A percentile compares a stretch with the other conserved stretches of the same genome.
phyloP scores from a whole-genome alignment of 257 asterid species.

The Nicotiana tomentosiformis region DNA sequence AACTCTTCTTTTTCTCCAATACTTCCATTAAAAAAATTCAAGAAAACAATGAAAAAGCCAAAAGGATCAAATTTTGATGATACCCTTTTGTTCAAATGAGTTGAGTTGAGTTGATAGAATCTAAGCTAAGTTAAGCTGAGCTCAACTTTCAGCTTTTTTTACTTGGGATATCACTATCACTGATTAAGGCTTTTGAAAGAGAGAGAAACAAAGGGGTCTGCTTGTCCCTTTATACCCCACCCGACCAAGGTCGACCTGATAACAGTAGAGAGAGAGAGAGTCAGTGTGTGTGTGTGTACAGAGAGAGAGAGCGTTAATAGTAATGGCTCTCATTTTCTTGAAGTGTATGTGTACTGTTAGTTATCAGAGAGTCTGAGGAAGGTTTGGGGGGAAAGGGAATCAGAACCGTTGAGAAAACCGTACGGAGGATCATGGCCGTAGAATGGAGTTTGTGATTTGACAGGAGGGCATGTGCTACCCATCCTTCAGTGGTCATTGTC shows the following conservation, averaged over 20 bases:
- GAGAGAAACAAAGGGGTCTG: conserved; percentile 11
- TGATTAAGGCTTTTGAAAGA: conserved; percentile 6
- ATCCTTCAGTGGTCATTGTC: conserved; percentile 93
- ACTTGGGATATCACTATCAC: conserved; percentile 17
- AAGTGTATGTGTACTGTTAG: conserved; percentile 4
- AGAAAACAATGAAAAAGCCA: background rate
- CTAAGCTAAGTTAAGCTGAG: conserved; percentile 11
- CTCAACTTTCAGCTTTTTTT: conserved; percentile 18
- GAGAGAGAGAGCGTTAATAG: conserved; percentile 3
- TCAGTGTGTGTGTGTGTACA: background rate
- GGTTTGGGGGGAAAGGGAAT: conserved; percentile 20
- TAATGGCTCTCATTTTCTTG: conserved; percentile 13
- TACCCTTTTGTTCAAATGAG: background rate
- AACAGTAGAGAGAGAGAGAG: conserved; percentile 37
- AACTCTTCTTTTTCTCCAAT: conserved; percentile 18
- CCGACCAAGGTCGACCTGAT: conserved; percentile 83
- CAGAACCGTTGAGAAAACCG: conserved; percentile 42
- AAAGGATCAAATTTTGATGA: conserved; percentile 9
- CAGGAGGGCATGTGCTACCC: conserved; percentile 94
- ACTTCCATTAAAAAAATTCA: conserved; percentile 19
- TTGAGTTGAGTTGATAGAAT: background rate
- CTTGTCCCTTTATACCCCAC: conserved; percentile 25
- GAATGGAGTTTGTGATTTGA: conserved; percentile 49
- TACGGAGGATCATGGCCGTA: conserved; percentile 55
- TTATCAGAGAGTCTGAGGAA: conserved; percentile 17